phyloP scores from a whole-genome alignment of 768 basidiomycete genomes.

The Naganishia kalamii region DNA sequence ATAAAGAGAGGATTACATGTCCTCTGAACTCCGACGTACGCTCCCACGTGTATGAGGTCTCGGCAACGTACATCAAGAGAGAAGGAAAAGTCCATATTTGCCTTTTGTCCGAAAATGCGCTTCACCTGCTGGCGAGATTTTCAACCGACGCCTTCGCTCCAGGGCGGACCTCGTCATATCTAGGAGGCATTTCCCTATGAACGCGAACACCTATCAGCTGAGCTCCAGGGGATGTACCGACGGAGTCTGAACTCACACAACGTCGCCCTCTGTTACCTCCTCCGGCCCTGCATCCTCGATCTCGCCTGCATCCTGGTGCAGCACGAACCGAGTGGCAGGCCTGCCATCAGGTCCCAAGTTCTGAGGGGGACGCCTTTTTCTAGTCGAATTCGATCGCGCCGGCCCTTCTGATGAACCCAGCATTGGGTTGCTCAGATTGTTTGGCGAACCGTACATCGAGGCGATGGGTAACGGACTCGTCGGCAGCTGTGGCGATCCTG shows the following conservation, averaged over 20 bases:
- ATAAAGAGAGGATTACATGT: no score
- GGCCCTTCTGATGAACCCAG: background rate
- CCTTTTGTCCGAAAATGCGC: background rate
- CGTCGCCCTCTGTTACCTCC: slow-evolving; percentile 9
- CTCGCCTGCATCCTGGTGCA: slow-evolving; percentile 25
- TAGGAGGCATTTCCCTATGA: slow-evolving; percentile 25
- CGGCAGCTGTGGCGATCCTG: slow-evolving; percentile 1
- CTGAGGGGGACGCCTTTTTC: slow-evolving; percentile 10
- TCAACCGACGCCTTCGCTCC: slow-evolving; percentile 9
- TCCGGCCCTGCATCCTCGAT: slow-evolving; percentile 14
- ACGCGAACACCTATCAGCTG: background rate
- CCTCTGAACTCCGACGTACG: no score
- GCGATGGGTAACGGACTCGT: slow-evolving; percentile 6
- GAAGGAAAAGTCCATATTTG: background rate
- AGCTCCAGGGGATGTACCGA: background rate
- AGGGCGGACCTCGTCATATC: slow-evolving; percentile 24
- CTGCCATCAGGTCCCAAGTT: slow-evolving; percentile 2
- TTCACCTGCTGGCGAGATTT: background rate
- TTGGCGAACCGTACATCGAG: slow-evolving; percentile 1
- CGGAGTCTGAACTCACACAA: slow-evolving; percentile 16
- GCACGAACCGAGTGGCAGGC: slow-evolving; percentile 19
- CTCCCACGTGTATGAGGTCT: no score
- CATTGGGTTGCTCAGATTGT: background rate
- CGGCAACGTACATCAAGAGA: no score
- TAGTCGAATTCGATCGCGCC: slow-evolving; percentile 14